Base-by-base conservation (phyloP, 352 stramenopile species). In the Phytophthora pinifolia region DNA sequence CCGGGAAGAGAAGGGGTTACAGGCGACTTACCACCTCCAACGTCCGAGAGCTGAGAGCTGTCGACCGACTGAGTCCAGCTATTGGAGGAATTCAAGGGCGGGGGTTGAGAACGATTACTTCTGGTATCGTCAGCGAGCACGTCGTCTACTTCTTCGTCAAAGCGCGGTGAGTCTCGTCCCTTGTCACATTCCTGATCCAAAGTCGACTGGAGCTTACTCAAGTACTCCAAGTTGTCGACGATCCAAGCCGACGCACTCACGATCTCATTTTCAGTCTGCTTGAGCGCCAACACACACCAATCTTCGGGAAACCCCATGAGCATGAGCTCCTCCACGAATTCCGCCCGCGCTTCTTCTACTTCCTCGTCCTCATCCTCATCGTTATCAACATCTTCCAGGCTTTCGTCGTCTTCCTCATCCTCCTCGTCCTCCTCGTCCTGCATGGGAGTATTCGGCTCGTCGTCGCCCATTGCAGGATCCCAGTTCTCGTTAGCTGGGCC, bases 221-320 rank as follows among this genome's bases (percentile, higher is more conserved):
- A 67, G 50, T 96, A 96, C 43, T 98, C 90, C 2, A 97, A 58
- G 49, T 97, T 96, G 46, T 98, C 91, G 1, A 98, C 90, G 44
- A 98, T 97, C 91, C 91, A 98, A 3, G 89, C 86, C 0, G 86
- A 97, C 0, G 91, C 91, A 37, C 72, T 71, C 1, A 97, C 79
- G 33, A 98, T 93, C 42, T 98, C 87, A 47, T 96, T 96, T 42
- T 89, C 79, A 0, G 89, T 97, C 41, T 97, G 85, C 18, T 96
- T 94, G 25, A 98, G 55, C 1, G 90, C 91, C 35, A 97, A 46
- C 0, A 94, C 62, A 29, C 91, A 98, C 91, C 91, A 98, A 50
- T 97, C 88, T 53, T 97, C 81, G 0, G 90, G 89, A 37, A 98
- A 98, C 0, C 91, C 91, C 83, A 98, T 97, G 7, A 96, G 70